Evolutionary conservation across 2,329 filamentous ascomycete species (phyloP).

Genomic region (Aspergillus pseudonomiae): DNA sequence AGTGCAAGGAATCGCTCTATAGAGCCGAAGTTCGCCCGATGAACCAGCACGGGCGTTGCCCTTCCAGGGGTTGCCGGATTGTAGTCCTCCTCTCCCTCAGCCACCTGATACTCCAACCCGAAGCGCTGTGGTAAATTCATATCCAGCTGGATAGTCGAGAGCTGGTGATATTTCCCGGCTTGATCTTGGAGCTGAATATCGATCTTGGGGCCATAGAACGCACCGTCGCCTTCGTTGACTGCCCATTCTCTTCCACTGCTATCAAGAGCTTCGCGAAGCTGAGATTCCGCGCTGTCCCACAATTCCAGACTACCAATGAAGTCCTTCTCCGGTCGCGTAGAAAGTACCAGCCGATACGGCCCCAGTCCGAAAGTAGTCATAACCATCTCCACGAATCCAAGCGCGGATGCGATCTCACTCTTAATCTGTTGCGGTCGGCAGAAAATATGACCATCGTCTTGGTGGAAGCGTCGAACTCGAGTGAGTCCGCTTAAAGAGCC

Average conservation of each 20-base stretch:
- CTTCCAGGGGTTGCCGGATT: constrained; percentile 53
- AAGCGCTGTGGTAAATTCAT: constrained; percentile 88
- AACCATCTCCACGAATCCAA: constrained; percentile 73
- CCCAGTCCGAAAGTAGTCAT: constrained; percentile 72
- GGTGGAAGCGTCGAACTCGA: constrained; percentile 82
- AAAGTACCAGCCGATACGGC: constrained; percentile 74
- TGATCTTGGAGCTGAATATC: constrained; percentile 81
- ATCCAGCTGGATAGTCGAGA: constrained; percentile 85
- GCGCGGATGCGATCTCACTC: constrained; percentile 71
- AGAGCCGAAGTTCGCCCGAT: constrained; percentile 81
- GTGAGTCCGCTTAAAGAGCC: constrained; percentile 81
- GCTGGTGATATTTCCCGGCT: constrained; percentile 83
- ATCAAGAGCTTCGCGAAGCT: constrained; percentile 66
- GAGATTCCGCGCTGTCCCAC: constrained; percentile 69
- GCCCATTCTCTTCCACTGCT: constrained; percentile 69
- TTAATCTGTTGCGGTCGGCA: constrained; percentile 76
- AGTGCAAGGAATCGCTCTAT: constrained; percentile 84
- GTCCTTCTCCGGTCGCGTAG: constrained; percentile 74
- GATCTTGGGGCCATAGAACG: constrained; percentile 91
- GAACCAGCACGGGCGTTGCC: constrained; percentile 76
- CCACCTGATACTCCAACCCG: constrained; percentile 69
- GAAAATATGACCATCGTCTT: constrained; percentile 91
- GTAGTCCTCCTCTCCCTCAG: constrained; percentile 46
- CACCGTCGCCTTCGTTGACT: constrained; percentile 78
- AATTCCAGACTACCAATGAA: constrained; percentile 76